These are phyloP conservation scores for Leptodermis oblonga DNA, from an alignment of 257 asterid genomes.

Conservation along the genomic window DNA sequence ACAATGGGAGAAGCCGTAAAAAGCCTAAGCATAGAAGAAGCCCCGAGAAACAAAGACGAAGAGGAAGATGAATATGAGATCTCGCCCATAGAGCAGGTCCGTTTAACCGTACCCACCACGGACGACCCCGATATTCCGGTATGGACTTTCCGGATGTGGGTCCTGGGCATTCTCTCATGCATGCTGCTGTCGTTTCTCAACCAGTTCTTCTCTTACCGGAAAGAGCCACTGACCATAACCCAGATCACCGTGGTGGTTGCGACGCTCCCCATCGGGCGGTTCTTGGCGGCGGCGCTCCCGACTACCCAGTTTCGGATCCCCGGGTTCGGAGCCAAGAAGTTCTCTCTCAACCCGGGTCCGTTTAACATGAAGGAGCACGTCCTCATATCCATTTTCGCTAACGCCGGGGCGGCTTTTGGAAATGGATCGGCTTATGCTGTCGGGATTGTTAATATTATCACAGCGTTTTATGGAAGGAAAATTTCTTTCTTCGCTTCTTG, in stretches of 20 bases:
- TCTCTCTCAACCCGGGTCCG: conserved; percentile 77
- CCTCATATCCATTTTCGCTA: conserved; percentile 65
- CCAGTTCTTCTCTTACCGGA: conserved; percentile 66
- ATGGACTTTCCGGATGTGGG: conserved; percentile 95
- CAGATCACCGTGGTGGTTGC: conserved; percentile 69
- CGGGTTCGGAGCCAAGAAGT: conserved; percentile 39
- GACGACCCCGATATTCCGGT: conserved; percentile 67
- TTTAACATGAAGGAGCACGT: conserved; percentile 85
- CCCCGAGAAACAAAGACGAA: conserved; percentile 13
- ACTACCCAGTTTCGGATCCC: conserved; percentile 47
- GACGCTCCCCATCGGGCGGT: conserved; percentile 63
- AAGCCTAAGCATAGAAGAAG: conserved; percentile 20
- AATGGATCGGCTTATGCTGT: conserved; percentile 79
- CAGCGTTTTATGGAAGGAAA: conserved; percentile 49
- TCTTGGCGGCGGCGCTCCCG: too few relatives aligned
- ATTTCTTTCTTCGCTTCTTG: conserved; percentile 60
- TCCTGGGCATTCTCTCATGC: conserved; percentile 62
- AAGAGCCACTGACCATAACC: conserved; percentile 58
- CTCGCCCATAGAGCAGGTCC: conserved; percentile 68
- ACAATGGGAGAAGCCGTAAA: conserved; percentile 27
- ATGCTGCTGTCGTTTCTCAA: conserved; percentile 63
- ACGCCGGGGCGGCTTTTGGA: conserved; percentile 78
- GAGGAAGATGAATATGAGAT: conserved; percentile 31
- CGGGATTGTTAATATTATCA: conserved; percentile 60
- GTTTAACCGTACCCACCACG: conserved; percentile 57